Evolutionary conservation across 2,329 filamentous ascomycete species (phyloP).

Genomic region (Epichloe gansuensis): DNA sequence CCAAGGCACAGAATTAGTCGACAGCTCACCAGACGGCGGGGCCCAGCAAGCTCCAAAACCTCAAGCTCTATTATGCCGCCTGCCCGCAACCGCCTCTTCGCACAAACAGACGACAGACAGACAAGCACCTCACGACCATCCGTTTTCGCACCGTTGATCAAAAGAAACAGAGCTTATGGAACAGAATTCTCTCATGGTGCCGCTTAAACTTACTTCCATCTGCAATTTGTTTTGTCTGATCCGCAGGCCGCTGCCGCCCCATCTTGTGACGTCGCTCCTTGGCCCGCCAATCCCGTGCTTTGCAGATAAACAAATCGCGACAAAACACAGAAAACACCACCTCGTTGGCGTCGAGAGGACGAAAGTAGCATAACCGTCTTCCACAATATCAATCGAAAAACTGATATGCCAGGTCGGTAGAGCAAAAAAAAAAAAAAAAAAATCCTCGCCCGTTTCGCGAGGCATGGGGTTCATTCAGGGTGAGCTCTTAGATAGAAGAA

Average conservation of each 20-base stretch:
- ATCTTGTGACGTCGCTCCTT: not conserved
- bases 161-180: too few relatives aligned
- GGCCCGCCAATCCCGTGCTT: not conserved
- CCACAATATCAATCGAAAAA: not conserved
- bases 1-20: not conserved
- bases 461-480: conserved; percentile 2
- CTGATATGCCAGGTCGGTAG: not conserved
- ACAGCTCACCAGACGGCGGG: too few relatives aligned
- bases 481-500: not conserved
- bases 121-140: too few relatives aligned
- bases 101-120: too few relatives aligned
- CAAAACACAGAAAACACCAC: not conserved
- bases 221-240: too few relatives aligned
- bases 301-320: not conserved
- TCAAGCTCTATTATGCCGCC: too few relatives aligned
- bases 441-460: not conserved
- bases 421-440: not conserved
- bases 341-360: not conserved
- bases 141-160: too few relatives aligned
- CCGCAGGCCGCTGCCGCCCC: not conserved
- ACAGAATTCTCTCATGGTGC: too few relatives aligned
- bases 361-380: not conserved
- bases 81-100: too few relatives aligned
- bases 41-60: too few relatives aligned
- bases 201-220: too few relatives aligned